phyloP scores from a whole-genome alignment of 371 early-diverging fungal species.

The Basidiobolus meristosporus region DNA sequence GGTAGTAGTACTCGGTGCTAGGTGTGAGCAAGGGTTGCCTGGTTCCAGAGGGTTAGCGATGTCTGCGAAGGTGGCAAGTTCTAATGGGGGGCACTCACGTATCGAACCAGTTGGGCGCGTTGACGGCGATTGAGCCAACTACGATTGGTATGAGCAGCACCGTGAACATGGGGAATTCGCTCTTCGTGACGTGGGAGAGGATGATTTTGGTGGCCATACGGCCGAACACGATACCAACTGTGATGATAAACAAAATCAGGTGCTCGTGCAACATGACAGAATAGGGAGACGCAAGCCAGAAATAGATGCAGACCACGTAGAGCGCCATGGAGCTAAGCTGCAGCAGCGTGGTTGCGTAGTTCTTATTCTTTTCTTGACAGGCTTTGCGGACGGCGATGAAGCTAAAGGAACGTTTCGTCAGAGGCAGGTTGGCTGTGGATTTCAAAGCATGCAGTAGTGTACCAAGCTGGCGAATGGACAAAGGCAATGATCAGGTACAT shows the following conservation, averaged over 20 bases:
- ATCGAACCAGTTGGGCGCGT: constrained; percentile 19
- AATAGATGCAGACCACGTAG: constrained; percentile 22
- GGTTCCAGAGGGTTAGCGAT: constrained; percentile 8
- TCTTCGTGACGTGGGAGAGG: constrained; percentile 65
- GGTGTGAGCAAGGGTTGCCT: constrained; percentile 45
- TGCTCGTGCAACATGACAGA: constrained; percentile 39
- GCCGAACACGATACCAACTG: too few relatives aligned
- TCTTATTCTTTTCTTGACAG: constrained; percentile 54
- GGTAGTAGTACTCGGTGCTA: constrained; percentile 40
- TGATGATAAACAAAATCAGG: constrained; percentile 38
- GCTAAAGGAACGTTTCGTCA: too few relatives aligned
- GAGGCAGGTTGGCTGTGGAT: too few relatives aligned
- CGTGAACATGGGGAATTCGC: constrained; percentile 53
- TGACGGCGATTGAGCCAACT: constrained; percentile 39
- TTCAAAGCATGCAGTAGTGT: too few relatives aligned
- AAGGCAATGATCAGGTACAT: too few relatives aligned
- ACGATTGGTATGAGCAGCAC: constrained; percentile 32
- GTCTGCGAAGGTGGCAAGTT: too few relatives aligned
- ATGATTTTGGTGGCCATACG: constrained; percentile 71
- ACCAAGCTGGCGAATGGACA: too few relatives aligned
- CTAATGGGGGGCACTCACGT: constrained; percentile 17
- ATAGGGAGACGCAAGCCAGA: constrained; percentile 47
- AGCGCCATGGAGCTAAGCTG: constrained; percentile 42
- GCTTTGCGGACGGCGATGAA: constrained; percentile 67
- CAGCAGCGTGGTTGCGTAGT: constrained; percentile 26